Conservation (phyloP, 1,284 basidiomycete species). For the Ustilago hordei region DNA sequence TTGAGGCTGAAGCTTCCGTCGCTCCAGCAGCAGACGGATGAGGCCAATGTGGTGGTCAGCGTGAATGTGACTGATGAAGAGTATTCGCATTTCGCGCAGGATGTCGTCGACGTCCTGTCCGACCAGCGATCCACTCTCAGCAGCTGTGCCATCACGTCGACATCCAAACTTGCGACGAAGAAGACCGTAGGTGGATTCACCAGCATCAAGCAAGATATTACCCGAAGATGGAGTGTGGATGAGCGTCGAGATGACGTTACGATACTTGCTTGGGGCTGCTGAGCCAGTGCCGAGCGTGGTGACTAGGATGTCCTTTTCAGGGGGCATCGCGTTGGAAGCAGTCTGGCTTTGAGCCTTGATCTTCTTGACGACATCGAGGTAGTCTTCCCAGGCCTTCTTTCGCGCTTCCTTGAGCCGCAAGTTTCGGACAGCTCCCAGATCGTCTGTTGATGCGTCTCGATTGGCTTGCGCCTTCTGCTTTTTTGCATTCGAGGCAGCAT, state of each 20-base stretch:
- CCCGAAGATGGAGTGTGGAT: conserved; percentile 58
- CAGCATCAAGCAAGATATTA: conserved; percentile 82
- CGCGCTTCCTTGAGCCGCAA: conserved; percentile 44
- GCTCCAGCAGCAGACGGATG: conserved; percentile 79
- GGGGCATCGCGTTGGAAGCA: background rate
- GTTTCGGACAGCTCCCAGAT: conserved; percentile 31
- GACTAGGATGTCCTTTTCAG: conserved; percentile 74
- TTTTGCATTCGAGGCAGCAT: conserved; percentile 67
- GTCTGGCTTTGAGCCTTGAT: conserved; percentile 20
- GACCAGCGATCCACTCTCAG: conserved; percentile 18
- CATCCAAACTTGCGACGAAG: conserved; percentile 81
- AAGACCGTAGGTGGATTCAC: conserved; percentile 93
- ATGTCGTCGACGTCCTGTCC: conserved; percentile 53
- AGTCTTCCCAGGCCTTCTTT: conserved; percentile 52
- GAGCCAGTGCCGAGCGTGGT: conserved; percentile 90
- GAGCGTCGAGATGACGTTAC: conserved; percentile 66
- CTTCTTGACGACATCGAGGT: conserved; percentile 49
- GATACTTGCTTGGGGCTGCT: conserved; percentile 77
- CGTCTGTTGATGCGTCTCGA: conserved; percentile 30
- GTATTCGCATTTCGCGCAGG: conserved; percentile 79
- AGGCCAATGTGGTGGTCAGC: conserved; percentile 93
- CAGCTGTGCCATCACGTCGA: conserved; percentile 33
- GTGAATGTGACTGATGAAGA: conserved; percentile 91
- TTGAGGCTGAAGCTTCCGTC: conserved; percentile 74
- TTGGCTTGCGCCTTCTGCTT: conserved; percentile 48